Percentiles rank a stretch among this genome's conserved stretches.
phyloP scores from a whole-genome alignment of 192 early-diverging fungal species.

The Backusella mclennaniae region DNA sequence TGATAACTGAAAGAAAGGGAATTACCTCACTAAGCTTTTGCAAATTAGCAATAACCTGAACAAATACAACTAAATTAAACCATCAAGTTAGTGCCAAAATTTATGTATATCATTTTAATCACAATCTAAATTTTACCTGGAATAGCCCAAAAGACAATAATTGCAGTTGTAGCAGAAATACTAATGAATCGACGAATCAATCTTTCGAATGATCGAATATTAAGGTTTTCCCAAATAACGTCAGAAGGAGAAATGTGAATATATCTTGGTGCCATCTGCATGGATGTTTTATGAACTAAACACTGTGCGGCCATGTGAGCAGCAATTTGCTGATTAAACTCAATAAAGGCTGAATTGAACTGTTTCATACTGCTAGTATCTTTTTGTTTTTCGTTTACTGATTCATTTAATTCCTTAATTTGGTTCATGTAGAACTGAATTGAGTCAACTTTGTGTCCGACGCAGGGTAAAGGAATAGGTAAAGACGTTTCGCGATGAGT shows the following conservation, averaged over 20 bases:
- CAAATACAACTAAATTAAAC: conserved; percentile 45
- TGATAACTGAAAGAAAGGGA: conserved; percentile 48
- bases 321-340: conserved; percentile 71
- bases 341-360: conserved; percentile 74
- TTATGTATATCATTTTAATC: neutral
- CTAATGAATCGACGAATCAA: conserved; percentile 57
- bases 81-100: neutral
- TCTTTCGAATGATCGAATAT: conserved; percentile 47
- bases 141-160: conserved; percentile 75
- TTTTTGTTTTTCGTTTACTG: conserved; percentile 42
- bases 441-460: conserved; percentile 67
- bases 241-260: conserved; percentile 68
- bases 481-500: conserved; percentile 47
- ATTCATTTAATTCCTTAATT: conserved; percentile 44
- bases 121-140: conserved; percentile 42
- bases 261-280: conserved; percentile 64
- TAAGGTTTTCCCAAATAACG: conserved; percentile 82
- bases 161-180: conserved; percentile 43
- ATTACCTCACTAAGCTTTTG: conserved; percentile 47
- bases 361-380: conserved; percentile 26
- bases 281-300: conserved; percentile 57
- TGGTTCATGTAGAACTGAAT: conserved; percentile 44
- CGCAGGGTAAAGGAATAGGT: conserved; percentile 40
- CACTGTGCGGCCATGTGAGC: conserved; percentile 79
- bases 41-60: conserved; percentile 54